phyloP scores from a whole-genome alignment of 345 rosid genomes.

The Pugionium cornutum region DNA sequence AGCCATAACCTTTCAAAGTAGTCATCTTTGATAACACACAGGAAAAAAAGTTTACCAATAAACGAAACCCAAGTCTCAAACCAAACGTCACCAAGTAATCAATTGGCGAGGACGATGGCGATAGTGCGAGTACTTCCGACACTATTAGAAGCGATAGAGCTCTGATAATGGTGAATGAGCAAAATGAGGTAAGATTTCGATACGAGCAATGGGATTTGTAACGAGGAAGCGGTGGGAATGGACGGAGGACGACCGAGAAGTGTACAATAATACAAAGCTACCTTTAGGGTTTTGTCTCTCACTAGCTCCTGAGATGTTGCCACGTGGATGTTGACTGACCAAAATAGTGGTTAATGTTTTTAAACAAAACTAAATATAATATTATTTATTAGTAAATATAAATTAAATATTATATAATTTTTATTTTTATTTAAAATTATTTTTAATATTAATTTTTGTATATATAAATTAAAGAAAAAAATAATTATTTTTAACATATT shows the following conservation, averaged over 20 bases:
- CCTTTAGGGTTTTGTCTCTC: constrained; percentile 29
- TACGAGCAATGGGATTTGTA: constrained; percentile 9
- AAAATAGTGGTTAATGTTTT: no score
- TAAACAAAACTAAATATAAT: no score
- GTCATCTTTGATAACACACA: constrained; percentile 40
- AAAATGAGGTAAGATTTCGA: constrained; percentile 32
- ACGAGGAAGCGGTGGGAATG: constrained; percentile 16
- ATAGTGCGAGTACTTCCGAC: background rate
- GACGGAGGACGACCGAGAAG: background rate
- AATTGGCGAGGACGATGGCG: constrained; percentile 9
- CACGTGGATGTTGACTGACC: constrained; percentile 19
- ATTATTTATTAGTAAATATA: no score
- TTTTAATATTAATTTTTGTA: no score
- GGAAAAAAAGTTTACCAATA: background rate
- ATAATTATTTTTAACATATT: no score
- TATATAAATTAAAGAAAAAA: no score
- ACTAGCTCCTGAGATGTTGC: constrained; percentile 23
- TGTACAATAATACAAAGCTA: background rate
- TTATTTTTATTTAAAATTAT: no score
- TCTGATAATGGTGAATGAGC: constrained; percentile 13
- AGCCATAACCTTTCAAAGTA: constrained; percentile 47
- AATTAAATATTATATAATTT: no score
- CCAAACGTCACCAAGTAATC: background rate
- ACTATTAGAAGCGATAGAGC: constrained; percentile 1
- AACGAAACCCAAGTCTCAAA: background rate